Evolutionary conservation across 345 rosid genomes (phyloP), one percentile per base, ranked within the genome.

Genomic region (Syzygium aromaticum): DNA sequence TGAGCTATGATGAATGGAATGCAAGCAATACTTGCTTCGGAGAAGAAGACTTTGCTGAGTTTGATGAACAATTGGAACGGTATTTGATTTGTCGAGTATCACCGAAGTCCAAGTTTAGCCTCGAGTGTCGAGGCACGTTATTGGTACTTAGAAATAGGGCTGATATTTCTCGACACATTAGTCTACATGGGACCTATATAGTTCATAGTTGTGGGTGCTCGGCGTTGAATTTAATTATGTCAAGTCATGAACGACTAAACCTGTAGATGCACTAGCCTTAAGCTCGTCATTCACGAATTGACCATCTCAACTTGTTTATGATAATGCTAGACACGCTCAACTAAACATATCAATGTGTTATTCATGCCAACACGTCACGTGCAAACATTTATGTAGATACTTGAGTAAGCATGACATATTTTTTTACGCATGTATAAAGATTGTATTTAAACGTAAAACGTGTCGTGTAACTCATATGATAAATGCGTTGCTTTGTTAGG

Each of bases 191-290:
- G 9, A 3, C 77, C 7, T 2, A 28, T 28, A 63, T 7, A 2
- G 38, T 63, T 28, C 40, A 15, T 14, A 7, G 77, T 28, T 3
- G 11, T 0, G 0, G 1, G 1, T n/a, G 33, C 13, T 59, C 8
- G 2, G n/a, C 33, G 33, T 61, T 61, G 1, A n/a, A 30, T 28
- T 54, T 54, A 22, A 54, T 21, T 22, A 54, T 8, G 25, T 54
- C 59, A 0, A 17, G 56, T 54, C 22, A 3, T 54, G 23, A 54
- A 54, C 19, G 21, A 54, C 8, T 54, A 54, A 54, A 17, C 22
- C 2, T 16, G 22, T 64, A 3, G 19, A 15, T 15, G 21, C 9
- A 63, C 21, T 63, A n/a, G 28, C 2, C 0, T 13, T n/a, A 14
- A 63, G 73, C 19, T 63, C 4, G 10, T 63, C 64, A 25, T 59